phyloP scores from a whole-genome alignment of 371 early-diverging fungal species.

The Apophysomyces elegans region DNA sequence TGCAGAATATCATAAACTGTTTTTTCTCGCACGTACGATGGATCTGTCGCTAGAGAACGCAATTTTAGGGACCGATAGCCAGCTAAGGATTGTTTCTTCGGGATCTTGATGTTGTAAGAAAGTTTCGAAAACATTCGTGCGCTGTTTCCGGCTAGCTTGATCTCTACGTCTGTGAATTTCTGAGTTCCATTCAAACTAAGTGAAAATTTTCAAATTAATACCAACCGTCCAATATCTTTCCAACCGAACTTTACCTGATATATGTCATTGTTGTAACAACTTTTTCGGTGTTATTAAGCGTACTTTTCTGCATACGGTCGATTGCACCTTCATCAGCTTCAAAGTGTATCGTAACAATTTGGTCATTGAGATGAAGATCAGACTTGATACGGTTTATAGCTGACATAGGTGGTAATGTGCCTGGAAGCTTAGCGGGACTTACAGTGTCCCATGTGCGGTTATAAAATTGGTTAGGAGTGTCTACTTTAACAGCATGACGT shows the following conservation, averaged over 20 bases:
- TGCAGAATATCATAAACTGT: constrained; percentile 18
- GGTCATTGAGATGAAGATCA: constrained; percentile 25
- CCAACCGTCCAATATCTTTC: not conserved
- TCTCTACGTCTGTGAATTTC: constrained; percentile 17
- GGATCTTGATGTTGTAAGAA: constrained; percentile 30
- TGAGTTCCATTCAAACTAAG: constrained; percentile 18
- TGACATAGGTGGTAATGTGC: constrained; percentile 16
- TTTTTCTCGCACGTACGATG: constrained; percentile 27
- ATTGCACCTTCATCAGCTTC: constrained; percentile 18
- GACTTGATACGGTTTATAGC: constrained; percentile 23
- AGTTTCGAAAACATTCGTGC: constrained; percentile 22
- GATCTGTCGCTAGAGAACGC: constrained; percentile 24
- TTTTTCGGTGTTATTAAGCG: not conserved
- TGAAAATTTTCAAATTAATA: not conserved
- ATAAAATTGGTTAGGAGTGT: constrained; percentile 29
- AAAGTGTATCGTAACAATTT: constrained; percentile 31
- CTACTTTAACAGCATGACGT: constrained; percentile 11
- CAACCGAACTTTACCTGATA: constrained; percentile 11
- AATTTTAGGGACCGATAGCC: constrained; percentile 24
- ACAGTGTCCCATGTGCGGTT: constrained; percentile 33
- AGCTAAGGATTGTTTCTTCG: constrained; percentile 17
- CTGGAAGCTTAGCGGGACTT: constrained; percentile 15
- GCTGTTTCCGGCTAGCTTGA: constrained; percentile 23
- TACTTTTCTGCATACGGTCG: constrained; percentile 18
- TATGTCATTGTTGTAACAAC: constrained; percentile 23